Conservation (phyloP, 768 basidiomycete genomes). For the Boletus insuetus region DNA sequence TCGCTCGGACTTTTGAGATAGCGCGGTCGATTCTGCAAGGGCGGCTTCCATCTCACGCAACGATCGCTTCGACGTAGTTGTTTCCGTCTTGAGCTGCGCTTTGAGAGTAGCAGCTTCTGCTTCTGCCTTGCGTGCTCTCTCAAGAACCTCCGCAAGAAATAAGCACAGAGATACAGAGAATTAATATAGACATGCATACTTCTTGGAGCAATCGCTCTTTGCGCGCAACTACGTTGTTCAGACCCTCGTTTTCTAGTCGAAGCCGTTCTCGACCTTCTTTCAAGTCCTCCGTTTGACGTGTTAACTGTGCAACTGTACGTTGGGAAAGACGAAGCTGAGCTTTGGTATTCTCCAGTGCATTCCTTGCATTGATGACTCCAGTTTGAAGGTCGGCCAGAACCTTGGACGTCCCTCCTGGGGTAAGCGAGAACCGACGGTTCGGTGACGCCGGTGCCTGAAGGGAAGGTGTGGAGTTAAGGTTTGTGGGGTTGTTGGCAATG, state of each 20-base stretch:
- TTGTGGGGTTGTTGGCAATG: constrained; percentile 20
- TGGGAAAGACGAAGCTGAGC: constrained; percentile 78
- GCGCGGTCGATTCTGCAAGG: constrained; percentile 68
- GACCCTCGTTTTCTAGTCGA: constrained; percentile 79
- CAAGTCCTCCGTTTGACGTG: constrained; percentile 82
- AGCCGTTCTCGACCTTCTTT: constrained; percentile 84
- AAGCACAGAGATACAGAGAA: not conserved
- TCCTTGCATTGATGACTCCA: constrained; percentile 74
- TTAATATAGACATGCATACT: constrained; percentile 42
- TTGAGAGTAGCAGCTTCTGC: constrained; percentile 67
- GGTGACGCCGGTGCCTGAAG: constrained; percentile 47
- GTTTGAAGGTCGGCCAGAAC: constrained; percentile 86
- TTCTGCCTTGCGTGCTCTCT: constrained; percentile 85
- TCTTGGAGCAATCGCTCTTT: constrained; percentile 88
- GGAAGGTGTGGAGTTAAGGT: constrained; percentile 35
- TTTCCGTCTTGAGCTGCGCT: constrained; percentile 70
- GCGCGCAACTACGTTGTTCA: constrained; percentile 84
- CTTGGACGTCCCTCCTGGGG: constrained; percentile 80
- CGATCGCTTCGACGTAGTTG: constrained; percentile 66
- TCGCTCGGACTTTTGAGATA: constrained; percentile 77
- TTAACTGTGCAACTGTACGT: constrained; percentile 78
- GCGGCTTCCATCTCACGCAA: constrained; percentile 78
- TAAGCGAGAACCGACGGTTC: constrained; percentile 57
- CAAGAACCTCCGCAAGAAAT: constrained; percentile 52
- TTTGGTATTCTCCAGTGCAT: constrained; percentile 85